Conservation (phyloP, 2,329 filamentous ascomycete species). For the Ceratocystis albifundus region DNA sequence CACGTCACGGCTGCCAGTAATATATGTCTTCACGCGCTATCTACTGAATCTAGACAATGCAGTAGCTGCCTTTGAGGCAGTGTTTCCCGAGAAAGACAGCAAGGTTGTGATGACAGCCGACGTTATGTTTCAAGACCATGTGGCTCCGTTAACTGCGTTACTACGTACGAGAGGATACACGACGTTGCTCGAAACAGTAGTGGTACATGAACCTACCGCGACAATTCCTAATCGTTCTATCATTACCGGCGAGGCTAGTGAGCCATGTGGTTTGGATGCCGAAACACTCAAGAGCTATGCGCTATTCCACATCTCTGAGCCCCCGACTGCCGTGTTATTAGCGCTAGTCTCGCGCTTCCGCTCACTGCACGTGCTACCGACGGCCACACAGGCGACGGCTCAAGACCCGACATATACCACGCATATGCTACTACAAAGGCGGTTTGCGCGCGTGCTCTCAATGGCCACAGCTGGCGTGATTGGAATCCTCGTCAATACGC, state of each 20-base stretch:
- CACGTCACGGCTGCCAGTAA: slow-evolving; percentile 72
- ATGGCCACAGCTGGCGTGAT: slow-evolving; percentile 74
- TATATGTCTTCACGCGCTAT: slow-evolving; percentile 78
- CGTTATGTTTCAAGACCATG: slow-evolving; percentile 70
- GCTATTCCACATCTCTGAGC: slow-evolving; percentile 74
- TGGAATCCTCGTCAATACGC: slow-evolving; percentile 89
- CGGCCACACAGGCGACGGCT: slow-evolving; percentile 36
- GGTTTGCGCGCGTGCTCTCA: slow-evolving; percentile 75
- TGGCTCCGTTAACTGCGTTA: slow-evolving; percentile 44
- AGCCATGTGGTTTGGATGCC: slow-evolving; percentile 33
- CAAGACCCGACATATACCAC: slow-evolving; percentile 36
- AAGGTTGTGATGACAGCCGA: slow-evolving; percentile 72
- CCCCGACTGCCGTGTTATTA: slow-evolving; percentile 71
- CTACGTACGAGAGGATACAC: slow-evolving; percentile 56
- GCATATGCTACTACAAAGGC: slow-evolving; percentile 56
- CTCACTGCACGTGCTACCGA: slow-evolving; percentile 67
- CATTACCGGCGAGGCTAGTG: slow-evolving; percentile 24
- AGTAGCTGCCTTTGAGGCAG: slow-evolving; percentile 49
- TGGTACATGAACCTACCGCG: slow-evolving; percentile 68
- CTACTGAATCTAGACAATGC: slow-evolving; percentile 51
- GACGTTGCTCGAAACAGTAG: slow-evolving; percentile 54
- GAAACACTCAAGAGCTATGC: slow-evolving; percentile 53
- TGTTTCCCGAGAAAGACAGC: slow-evolving; percentile 52
- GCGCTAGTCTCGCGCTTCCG: slow-evolving; percentile 74
- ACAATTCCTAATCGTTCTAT: slow-evolving; percentile 63